These are phyloP conservation scores for Haplographium delicatum DNA, from an alignment of 495 filamentous ascomycete species.

Conservation along the genomic window DNA sequence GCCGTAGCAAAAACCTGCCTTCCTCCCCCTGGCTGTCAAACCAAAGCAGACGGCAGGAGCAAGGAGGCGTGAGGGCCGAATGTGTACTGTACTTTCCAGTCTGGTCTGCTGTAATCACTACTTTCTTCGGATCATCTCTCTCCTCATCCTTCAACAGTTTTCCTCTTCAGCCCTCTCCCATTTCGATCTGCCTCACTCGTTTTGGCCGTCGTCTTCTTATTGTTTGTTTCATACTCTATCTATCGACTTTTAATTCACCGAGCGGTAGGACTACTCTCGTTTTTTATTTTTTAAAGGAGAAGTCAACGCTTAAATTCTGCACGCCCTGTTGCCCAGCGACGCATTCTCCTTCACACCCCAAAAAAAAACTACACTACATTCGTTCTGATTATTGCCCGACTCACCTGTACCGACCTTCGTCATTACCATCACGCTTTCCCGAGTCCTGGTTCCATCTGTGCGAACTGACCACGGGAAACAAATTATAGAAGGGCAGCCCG, in stretches of 20 bases:
- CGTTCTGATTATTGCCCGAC: neutral
- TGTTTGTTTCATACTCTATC: too few relatives aligned
- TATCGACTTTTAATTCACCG: conserved; percentile 19
- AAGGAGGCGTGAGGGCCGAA: too few relatives aligned
- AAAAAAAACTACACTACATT: conserved; percentile 6
- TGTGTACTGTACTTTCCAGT: too few relatives aligned
- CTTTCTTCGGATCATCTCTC: conserved; percentile 6
- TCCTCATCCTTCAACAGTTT: conserved; percentile 31
- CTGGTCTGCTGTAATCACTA: too few relatives aligned
- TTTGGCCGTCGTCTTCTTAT: conserved; percentile 42
- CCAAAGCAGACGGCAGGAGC: too few relatives aligned
- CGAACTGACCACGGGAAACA: too few relatives aligned
- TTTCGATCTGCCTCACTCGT: conserved; percentile 40
- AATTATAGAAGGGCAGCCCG: too few relatives aligned
- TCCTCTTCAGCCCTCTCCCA: conserved; percentile 18
- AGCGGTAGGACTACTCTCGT: too few relatives aligned
- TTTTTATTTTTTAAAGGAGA: conserved; percentile 8
- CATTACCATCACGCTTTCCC: too few relatives aligned
- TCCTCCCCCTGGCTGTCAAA: too few relatives aligned
- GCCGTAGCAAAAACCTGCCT: too few relatives aligned
- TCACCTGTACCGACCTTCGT: neutral
- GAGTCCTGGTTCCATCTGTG: too few relatives aligned
- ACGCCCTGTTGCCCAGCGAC: conserved; percentile 23
- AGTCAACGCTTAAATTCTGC: conserved; percentile 2
- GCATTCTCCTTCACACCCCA: conserved; percentile 9